phyloP scores from a whole-genome alignment of 257 asterid species.

The Nicotiana paniculata region DNA sequence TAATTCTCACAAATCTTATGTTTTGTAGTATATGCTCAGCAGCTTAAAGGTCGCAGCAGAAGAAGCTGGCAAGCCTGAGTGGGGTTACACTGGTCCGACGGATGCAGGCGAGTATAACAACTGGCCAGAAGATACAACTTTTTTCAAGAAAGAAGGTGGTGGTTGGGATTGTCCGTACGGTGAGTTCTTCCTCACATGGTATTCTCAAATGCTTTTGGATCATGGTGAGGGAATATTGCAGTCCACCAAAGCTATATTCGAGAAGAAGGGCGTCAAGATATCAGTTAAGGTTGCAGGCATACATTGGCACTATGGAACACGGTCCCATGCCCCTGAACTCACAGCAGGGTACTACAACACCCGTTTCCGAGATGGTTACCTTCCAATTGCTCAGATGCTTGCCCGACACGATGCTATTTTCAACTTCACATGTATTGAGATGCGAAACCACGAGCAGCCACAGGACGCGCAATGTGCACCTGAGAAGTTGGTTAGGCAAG shows the following conservation, averaged over 20 bases:
- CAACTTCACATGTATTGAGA: conserved; percentile 95
- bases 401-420: conserved; percentile 74
- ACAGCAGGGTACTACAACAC: conserved; percentile 96
- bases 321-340: conserved; percentile 96
- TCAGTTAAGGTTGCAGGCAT: conserved; percentile 87
- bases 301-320: conserved; percentile 93
- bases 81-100: conserved; percentile 88
- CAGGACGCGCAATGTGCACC: conserved; percentile 88
- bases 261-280: conserved; percentile 49
- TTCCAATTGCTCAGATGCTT: conserved; percentile 83
- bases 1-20: background rate
- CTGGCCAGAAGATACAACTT: conserved; percentile 97
- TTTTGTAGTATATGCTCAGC: conserved; percentile 76
- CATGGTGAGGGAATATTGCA: conserved; percentile 80
- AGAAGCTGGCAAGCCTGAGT: conserved; percentile 73
- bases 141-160: conserved; percentile 73
- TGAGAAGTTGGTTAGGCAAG: conserved; percentile 80
- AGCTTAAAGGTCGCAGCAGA: conserved; percentile 88
- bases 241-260: conserved; percentile 44
- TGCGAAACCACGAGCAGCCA: conserved; percentile 94
- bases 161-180: conserved; percentile 72
- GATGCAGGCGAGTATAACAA: conserved; percentile 93
- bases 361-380: conserved; percentile 71
- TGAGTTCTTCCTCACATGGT: conserved; percentile 90
- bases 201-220: conserved; percentile 67